Percentiles rank a stretch among this genome's conserved stretches.
Evolutionary conservation across 441 rosid species (phyloP).

Genomic region (Jatropha multifida): DNA sequence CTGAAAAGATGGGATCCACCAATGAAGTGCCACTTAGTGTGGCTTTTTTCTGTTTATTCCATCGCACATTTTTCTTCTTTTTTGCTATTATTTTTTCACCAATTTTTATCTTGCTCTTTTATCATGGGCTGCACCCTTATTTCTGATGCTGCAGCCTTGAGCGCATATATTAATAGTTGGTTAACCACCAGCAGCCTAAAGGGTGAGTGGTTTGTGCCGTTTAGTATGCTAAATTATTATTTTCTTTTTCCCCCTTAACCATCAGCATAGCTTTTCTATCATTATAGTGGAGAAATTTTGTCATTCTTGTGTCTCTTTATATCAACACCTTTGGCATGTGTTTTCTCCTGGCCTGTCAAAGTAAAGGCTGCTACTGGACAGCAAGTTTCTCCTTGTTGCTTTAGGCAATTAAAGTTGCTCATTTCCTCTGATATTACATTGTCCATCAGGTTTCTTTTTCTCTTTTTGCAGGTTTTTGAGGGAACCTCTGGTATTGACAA

Average conservation of each 20-base stretch:
- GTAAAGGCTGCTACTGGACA: neutral
- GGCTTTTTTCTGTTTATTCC: slow-evolving; percentile 7
- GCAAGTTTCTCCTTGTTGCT: neutral
- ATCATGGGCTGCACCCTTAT: neutral
- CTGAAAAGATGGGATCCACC: slow-evolving; percentile 13
- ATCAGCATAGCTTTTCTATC: neutral
- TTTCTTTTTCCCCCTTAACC: neutral
- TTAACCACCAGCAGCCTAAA: neutral
- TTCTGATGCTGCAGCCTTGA: slow-evolving; percentile 3
- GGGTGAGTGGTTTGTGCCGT: neutral
- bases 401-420: neutral
- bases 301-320: neutral
- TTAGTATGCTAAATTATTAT: too few relatives aligned
- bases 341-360: slow-evolving; percentile 1
- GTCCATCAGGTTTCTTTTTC: neutral
- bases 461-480: slow-evolving; percentile 71
- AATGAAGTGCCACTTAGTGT: neutral
- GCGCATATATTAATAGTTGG: neutral
- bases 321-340: neutral
- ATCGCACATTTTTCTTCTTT: neutral
- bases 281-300: neutral
- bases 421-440: slow-evolving; percentile 4
- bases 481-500: slow-evolving; percentile 97
- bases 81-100: neutral
- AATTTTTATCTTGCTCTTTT: neutral